These are phyloP conservation scores for Cytospora piceae DNA, from an alignment of 2,329 filamentous ascomycete genomes.

Conservation along the genomic window DNA sequence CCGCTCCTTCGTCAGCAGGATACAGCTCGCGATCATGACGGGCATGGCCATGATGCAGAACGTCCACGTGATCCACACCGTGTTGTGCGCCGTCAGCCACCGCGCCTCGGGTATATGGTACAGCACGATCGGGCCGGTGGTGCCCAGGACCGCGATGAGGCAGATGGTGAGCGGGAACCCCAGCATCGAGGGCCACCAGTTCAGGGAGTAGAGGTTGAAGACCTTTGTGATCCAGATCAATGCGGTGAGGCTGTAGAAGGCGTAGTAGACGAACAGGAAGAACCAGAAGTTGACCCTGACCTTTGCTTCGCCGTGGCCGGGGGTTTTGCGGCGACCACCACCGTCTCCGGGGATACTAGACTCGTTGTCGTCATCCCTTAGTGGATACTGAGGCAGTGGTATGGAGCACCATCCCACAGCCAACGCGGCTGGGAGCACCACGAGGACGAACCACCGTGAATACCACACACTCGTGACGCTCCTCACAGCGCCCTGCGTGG, in stretches of 20 bases:
- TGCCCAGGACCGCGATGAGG: slow-evolving; percentile 62
- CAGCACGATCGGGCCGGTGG: slow-evolving; percentile 62
- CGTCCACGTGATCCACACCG: slow-evolving; percentile 70
- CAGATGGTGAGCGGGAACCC: slow-evolving; percentile 68
- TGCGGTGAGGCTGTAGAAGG: slow-evolving; percentile 69
- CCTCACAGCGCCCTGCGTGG: slow-evolving; percentile 61
- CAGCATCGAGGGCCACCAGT: slow-evolving; percentile 58
- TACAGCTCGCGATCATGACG: slow-evolving; percentile 66
- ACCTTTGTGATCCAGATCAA: slow-evolving; percentile 73
- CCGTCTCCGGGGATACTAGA: slow-evolving; percentile 21
- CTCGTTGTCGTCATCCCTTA: slow-evolving; percentile 43
- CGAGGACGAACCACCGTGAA: slow-evolving; percentile 63
- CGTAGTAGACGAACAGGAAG: slow-evolving; percentile 71
- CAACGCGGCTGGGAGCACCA: slow-evolving; percentile 63
- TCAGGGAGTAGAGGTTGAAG: slow-evolving; percentile 71
- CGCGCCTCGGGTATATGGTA: slow-evolving; percentile 58
- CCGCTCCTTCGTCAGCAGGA: slow-evolving; percentile 66
- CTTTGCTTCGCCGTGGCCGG: slow-evolving; percentile 65
- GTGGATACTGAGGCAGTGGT: slow-evolving; percentile 65
- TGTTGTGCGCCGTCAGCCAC: slow-evolving; percentile 64
- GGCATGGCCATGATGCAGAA: slow-evolving; percentile 73
- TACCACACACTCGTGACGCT: slow-evolving; percentile 66
- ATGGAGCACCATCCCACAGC: slow-evolving; percentile 67
- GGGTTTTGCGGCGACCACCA: slow-evolving; percentile 46
- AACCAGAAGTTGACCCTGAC: slow-evolving; percentile 74